Evolutionary conservation across 2,329 filamentous ascomycete genomes (phyloP), one percentile per base, ranked within the genome.

Genomic region (Aureobasidium sp.): DNA sequence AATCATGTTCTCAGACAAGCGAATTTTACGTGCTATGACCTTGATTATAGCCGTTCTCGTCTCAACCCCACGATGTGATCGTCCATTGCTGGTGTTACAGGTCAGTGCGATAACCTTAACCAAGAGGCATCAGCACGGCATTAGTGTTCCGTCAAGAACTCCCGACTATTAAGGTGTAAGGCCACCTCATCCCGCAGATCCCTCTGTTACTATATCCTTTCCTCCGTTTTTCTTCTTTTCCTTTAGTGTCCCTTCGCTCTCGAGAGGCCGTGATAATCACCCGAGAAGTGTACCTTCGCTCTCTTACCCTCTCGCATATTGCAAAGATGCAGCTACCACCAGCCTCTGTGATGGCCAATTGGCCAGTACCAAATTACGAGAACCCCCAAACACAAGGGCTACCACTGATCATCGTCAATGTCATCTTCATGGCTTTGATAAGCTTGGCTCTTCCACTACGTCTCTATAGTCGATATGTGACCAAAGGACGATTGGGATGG

Each of bases 401-500:
- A 60, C 76, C 77, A 3, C 72, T 82, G 5, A 56, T 82, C 33
- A 73, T 81, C 9, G 69, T 80, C 47, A 79, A 82, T 70, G 67
- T 74, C 40, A 69, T 81, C 29, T 77, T 81, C 67, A 76, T 81
- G 43, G 58, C 71, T 8, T 67, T 83, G 20, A 77, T 78, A 23
- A 66, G 76, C 8, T 56, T 79, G 11, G 72, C 76, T 4, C 79
- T 83, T 0, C 66, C 66, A 9, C 69, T 80, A 18, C 73, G 82
- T 15, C 66, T 82, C 36, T 82, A 81, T 66, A 79, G 78, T 15
- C 75, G 81, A 5, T 62, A 80, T 9, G 69, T 72, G 5, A 73
- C 82, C 33, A 82, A 81, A 67, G 73, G 76, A 48, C 80, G 78
- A 77, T 78, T 82, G 55, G 80, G 81, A 4, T 70, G 75, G 33